Base-by-base conservation (phyloP, 192 early-diverging fungal genomes). In the Pilaira anomala region DNA sequence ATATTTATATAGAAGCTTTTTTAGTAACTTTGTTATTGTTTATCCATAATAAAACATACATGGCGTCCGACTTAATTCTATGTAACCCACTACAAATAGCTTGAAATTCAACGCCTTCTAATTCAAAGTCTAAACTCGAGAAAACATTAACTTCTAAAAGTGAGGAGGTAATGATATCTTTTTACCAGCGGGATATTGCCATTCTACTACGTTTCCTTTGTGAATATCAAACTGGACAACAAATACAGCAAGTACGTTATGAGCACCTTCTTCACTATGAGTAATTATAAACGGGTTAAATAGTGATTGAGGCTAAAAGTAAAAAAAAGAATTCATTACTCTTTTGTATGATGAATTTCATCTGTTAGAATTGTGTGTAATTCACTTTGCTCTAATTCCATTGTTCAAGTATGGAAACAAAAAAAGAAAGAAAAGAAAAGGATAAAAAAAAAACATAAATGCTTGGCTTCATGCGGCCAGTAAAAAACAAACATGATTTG, bases 31-130 rank as follows among this genome's bases (percentile, higher is more conserved):
- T 54, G 33, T 58, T 42, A 24, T 42, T 8, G n/a, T 54, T 26
- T 50, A 50, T 1, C 14, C 16, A 16, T 7, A 50, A 49, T 4
- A 53, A 26, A 56, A 39, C 62, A 33, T 79, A 85, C 83, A 85
- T 82, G 14, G 74, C 65, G 71, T 85, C 83, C 24, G 77, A 53
- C 13, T 62, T 58, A 19, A 76, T 67, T 14, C 45, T 63, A 57
- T 85, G 83, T 21, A 85, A 67, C n/a, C 83, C 83, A 58, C 83
- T 85, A 21, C 77, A 78, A 7, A 85, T 74, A 6, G 83, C 68
- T 30, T 80, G 73, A 50, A 72, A 85, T 71, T 85, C 83, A 3
- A 82, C 66, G 2, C 78, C 80, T 8, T 60, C 18, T 1, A 84
- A 58, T 18, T 76, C 68, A n/a, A 76, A 48, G 55, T 79, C 82